Evolutionary conservation across 1,284 basidiomycete genomes (phyloP).

Genomic region (Leccinum holopus): DNA sequence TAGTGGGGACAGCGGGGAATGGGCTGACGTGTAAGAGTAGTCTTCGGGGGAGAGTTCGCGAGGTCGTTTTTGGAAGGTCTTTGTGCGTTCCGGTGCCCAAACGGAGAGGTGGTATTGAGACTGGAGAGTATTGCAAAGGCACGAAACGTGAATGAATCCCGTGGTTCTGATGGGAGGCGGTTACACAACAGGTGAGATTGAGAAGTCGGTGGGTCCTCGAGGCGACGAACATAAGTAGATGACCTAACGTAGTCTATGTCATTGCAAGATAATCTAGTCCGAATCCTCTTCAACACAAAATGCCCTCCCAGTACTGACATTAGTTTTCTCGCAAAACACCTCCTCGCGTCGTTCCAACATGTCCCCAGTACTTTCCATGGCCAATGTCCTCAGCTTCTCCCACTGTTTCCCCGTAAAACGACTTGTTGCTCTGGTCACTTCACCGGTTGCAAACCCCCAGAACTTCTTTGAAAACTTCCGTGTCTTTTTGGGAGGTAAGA

Average conservation of each 20-base stretch:
- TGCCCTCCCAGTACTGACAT: background rate
- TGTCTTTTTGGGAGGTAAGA: background rate
- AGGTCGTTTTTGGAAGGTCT: too few relatives aligned
- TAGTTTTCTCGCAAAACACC: background rate
- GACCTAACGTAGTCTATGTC: background rate
- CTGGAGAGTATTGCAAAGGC: too few relatives aligned
- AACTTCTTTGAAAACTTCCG: background rate
- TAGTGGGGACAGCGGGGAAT: too few relatives aligned
- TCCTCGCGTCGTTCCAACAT: background rate
- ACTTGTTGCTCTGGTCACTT: background rate
- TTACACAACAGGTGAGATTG: too few relatives aligned
- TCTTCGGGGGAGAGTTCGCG: too few relatives aligned
- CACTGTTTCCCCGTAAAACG: background rate
- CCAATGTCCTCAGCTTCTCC: background rate
- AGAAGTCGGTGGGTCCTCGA: too few relatives aligned
- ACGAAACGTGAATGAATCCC: too few relatives aligned
- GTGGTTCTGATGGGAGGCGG: too few relatives aligned
- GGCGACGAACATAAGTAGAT: too few relatives aligned
- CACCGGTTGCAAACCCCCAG: background rate
- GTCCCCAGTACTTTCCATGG: background rate
- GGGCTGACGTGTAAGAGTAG: too few relatives aligned
- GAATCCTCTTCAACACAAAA: background rate
- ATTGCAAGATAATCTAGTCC: background rate
- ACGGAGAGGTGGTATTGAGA: too few relatives aligned
- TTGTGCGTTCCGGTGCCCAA: too few relatives aligned